A percentile compares a stretch with the other conserved stretches of the same genome.
phyloP scores from a whole-genome alignment of 805 yeast genomes.

The Wickerhamomyces pijperi region DNA sequence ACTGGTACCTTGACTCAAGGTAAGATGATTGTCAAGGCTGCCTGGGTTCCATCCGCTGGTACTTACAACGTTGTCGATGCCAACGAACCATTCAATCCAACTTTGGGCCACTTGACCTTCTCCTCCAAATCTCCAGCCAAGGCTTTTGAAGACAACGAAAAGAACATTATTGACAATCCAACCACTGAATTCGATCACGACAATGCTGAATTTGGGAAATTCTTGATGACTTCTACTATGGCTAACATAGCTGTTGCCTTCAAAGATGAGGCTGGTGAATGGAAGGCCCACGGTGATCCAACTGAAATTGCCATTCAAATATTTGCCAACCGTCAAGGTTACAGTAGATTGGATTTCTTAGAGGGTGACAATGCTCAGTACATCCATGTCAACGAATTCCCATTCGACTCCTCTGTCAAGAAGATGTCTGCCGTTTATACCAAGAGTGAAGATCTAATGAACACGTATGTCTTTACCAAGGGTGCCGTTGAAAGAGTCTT shows the following conservation, averaged over 20 bases:
- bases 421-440: slow-evolving; percentile 58
- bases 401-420: slow-evolving; percentile 66
- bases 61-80: slow-evolving; percentile 42
- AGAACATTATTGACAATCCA: slow-evolving; percentile 1
- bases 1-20: slow-evolving; percentile 80
- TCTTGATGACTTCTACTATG: slow-evolving; percentile 58
- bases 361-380: slow-evolving; percentile 21
- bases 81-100: slow-evolving; percentile 54
- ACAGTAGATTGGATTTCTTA: slow-evolving; percentile 32
- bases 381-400: slow-evolving; percentile 49
- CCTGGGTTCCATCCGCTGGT: slow-evolving; percentile 59
- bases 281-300: slow-evolving; percentile 85
- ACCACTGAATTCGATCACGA: slow-evolving; percentile 1
- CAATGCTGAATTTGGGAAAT: slow-evolving; percentile 21
- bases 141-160: slow-evolving; percentile 4
- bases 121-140: slow-evolving; percentile 10
- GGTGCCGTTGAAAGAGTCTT: slow-evolving; percentile 72
- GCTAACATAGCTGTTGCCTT: slow-evolving; percentile 71
- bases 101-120: slow-evolving; percentile 32
- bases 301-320: slow-evolving; percentile 86
- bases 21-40: slow-evolving; percentile 61
- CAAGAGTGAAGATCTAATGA: slow-evolving; percentile 19
- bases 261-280: slow-evolving; percentile 32
- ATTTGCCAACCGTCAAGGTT: slow-evolving; percentile 48
- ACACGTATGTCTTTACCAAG: slow-evolving; percentile 37